A percentile compares a stretch with the other conserved stretches of the same genome.
Evolutionary conservation across 768 basidiomycete species (phyloP).

Genomic region (Rubroboletus pulcherrimus): DNA sequence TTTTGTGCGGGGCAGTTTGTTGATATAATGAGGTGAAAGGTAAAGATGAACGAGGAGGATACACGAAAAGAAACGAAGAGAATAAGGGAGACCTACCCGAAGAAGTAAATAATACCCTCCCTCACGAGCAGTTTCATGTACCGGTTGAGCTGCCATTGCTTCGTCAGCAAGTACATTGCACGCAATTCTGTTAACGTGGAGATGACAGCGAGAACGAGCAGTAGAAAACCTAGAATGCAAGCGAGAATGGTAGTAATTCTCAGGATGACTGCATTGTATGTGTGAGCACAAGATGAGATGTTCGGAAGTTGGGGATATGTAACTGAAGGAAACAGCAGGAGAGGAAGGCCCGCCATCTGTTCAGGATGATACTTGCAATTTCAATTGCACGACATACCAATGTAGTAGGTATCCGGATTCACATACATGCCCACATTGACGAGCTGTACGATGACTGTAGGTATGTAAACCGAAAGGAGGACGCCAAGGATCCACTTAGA

Average conservation of each 20-base stretch:
- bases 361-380: not conserved
- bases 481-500: not conserved
- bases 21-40: not conserved
- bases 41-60: not conserved
- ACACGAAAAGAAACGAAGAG: not conserved
- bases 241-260: not conserved
- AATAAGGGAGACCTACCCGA: not conserved
- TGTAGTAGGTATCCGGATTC: not conserved
- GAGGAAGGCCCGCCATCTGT: not conserved
- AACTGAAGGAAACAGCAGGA: not conserved
- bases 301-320: not conserved
- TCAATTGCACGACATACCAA: not conserved
- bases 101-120: slow-evolving; percentile 5
- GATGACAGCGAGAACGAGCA: not conserved
- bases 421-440: not conserved
- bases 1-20: not conserved
- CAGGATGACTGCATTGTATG: not conserved
- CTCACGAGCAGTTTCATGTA: not conserved
- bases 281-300: not conserved
- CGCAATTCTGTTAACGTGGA: not conserved
- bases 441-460: not conserved
- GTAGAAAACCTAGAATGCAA: not conserved
- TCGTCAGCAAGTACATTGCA: not conserved
- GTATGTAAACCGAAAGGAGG: slow-evolving; percentile 3
- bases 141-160: not conserved